phyloP scores from a whole-genome alignment of 345 rosid genomes.

The Lepidium aucheri region DNA sequence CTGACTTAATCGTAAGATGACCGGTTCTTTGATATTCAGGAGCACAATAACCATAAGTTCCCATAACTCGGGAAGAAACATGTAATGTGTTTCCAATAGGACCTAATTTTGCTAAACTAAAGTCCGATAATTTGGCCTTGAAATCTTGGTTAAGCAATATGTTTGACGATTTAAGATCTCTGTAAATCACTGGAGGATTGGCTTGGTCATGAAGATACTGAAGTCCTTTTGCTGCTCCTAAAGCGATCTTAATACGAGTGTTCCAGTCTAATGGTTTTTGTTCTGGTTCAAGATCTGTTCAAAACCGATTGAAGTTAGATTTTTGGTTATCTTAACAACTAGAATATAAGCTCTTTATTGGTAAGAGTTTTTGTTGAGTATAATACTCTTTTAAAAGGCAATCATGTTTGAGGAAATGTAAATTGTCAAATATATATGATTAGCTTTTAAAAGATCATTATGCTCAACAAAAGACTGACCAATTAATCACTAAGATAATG shows the following conservation, averaged over 20 bases:
- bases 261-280: slow-evolving; percentile 64
- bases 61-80: slow-evolving; percentile 85
- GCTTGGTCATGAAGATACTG: slow-evolving; percentile 74
- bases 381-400: no score
- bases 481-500: no score
- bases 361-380: no score
- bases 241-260: slow-evolving; percentile 67
- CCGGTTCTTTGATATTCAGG: slow-evolving; percentile 91
- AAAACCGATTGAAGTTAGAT: neutral
- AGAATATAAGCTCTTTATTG: no score
- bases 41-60: slow-evolving; percentile 90
- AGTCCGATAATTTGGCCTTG: slow-evolving; percentile 63
- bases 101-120: slow-evolving; percentile 80
- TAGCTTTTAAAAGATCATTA: no score
- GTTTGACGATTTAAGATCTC: slow-evolving; percentile 79
- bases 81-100: slow-evolving; percentile 57
- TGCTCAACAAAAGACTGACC: no score
- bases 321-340: neutral
- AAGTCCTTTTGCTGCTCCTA: slow-evolving; percentile 72
- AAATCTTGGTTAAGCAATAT: slow-evolving; percentile 47
- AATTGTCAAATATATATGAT: no score
- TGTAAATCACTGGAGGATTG: slow-evolving; percentile 71
- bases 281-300: slow-evolving; percentile 41
- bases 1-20: slow-evolving; percentile 61
- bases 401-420: no score